phyloP scores from a whole-genome alignment of 2,329 filamentous ascomycete genomes.

The Parastagonospora avenae region DNA sequence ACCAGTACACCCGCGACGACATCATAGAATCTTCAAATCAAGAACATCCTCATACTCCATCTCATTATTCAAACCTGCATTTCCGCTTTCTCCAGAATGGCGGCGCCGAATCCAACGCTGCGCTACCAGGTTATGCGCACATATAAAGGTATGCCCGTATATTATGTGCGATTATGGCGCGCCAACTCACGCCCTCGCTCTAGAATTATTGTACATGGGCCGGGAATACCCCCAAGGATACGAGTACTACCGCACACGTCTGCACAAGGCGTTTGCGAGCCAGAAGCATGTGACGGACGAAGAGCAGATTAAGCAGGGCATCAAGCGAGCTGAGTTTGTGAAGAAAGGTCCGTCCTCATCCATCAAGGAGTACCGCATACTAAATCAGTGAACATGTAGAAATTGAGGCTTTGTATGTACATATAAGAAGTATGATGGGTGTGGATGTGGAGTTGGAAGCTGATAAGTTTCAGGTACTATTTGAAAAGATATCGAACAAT shows the following conservation, averaged over 20 bases:
- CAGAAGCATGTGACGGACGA: conserved; percentile 74
- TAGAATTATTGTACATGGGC: conserved; percentile 84
- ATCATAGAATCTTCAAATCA: background rate
- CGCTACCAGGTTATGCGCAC: conserved; percentile 80
- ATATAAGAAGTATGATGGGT: background rate
- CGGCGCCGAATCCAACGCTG: conserved; percentile 60
- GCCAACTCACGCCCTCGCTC: conserved; percentile 6
- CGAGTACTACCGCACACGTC: conserved; percentile 76
- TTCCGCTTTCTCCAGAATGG: no score
- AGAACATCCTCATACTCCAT: no score
- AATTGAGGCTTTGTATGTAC: conserved; percentile 84
- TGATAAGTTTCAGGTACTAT: conserved; percentile 70
- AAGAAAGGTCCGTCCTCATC: conserved; percentile 73
- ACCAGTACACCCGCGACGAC: background rate
- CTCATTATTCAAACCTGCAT: no score
- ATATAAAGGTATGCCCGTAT: conserved; percentile 73
- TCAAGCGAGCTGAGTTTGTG: conserved; percentile 82
- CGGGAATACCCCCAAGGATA: conserved; percentile 86
- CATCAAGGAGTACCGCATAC: background rate
- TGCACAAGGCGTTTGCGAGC: conserved; percentile 84
- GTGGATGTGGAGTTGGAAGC: background rate
- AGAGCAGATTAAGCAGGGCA: conserved; percentile 74
- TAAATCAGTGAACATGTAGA: conserved; percentile 63
- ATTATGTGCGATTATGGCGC: background rate
- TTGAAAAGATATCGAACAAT: conserved; percentile 88